phyloP scores from a whole-genome alignment of 2,329 filamentous ascomycete genomes.

The Botrytis hyacinthi region DNA sequence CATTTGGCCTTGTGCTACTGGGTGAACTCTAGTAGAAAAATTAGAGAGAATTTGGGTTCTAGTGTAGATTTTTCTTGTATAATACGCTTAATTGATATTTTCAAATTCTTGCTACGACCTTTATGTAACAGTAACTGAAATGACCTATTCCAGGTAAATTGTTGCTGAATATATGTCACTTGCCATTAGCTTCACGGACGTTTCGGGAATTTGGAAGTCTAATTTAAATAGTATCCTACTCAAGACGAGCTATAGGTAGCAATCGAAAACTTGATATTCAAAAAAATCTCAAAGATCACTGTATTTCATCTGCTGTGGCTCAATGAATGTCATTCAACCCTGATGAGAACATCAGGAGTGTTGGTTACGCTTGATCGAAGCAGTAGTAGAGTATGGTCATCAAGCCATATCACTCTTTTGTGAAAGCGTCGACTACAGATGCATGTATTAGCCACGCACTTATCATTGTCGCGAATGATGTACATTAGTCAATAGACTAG shows the following conservation, averaged over 20 bases:
- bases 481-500: neutral
- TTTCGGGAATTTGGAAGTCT: too few relatives aligned
- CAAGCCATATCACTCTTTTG: neutral
- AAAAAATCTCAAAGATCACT: accelerated
- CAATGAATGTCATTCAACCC: neutral
- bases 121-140: too few relatives aligned
- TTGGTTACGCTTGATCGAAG: neutral
- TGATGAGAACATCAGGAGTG: neutral
- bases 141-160: neutral
- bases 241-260: neutral
- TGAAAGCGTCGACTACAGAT: accelerated
- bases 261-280: accelerated
- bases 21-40: neutral
- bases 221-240: neutral
- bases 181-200: neutral
- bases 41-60: neutral
- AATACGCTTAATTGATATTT: accelerated
- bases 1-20: neutral
- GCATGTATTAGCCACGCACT: neutral
- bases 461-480: neutral
- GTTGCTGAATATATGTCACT: neutral
- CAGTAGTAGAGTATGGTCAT: neutral
- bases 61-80: neutral
- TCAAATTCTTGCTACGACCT: accelerated
- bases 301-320: neutral